These are phyloP conservation scores for Mortierella sp. DNA, from an alignment of 371 early-diverging fungal genomes.

Conservation along the genomic window DNA sequence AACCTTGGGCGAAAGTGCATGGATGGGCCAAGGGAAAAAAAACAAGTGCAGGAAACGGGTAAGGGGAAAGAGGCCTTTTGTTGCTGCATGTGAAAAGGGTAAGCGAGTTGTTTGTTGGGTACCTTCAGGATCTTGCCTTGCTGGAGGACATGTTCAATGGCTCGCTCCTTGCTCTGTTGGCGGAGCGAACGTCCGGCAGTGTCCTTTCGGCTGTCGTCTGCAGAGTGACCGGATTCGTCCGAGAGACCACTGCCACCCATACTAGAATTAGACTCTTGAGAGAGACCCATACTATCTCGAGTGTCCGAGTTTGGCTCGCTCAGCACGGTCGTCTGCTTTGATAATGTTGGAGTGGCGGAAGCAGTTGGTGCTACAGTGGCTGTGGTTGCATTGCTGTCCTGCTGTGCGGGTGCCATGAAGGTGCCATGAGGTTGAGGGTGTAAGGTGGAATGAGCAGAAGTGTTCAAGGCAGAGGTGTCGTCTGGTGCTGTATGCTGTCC, in stretches of 20 bases:
- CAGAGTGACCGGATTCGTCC: constrained; percentile 5
- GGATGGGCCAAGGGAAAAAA: neutral
- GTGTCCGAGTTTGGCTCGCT: neutral
- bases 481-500: neutral
- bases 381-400: neutral
- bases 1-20: neutral
- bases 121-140: constrained; percentile 47
- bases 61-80: neutral
- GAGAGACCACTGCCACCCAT: neutral
- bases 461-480: neutral
- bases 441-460: neutral
- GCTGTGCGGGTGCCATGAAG: neutral
- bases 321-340: neutral
- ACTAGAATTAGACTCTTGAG: neutral
- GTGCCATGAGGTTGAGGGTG: neutral
- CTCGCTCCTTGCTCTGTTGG: constrained; percentile 27
- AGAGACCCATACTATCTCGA: neutral
- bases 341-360: no score
- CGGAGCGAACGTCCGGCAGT: neutral
- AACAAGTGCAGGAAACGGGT: neutral
- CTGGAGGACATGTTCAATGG: constrained; percentile 32
- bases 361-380: neutral
- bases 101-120: neutral
- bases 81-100: neutral
- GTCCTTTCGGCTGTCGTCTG: neutral